Percentiles rank a stretch among this genome's conserved stretches.
These are phyloP conservation scores for Ophiostoma quercus DNA, from an alignment of 2,329 filamentous ascomycete genomes.

Conservation along the genomic window DNA sequence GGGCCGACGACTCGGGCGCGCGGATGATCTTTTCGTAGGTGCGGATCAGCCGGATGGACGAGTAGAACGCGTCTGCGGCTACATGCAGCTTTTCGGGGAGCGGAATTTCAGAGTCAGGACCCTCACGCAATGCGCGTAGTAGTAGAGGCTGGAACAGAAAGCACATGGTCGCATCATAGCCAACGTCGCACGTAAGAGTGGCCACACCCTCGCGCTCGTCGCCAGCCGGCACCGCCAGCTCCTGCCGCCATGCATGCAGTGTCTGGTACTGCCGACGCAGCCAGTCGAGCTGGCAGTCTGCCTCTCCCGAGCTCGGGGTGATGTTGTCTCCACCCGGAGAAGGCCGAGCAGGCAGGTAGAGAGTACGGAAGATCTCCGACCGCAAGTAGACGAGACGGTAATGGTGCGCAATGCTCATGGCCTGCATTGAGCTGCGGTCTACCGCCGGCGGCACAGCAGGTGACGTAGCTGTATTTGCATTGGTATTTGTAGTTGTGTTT, in stretches of 20 bases:
- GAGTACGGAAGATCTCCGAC: constrained; percentile 34
- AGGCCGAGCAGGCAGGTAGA: constrained; percentile 26
- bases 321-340: background rate
- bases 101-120: background rate
- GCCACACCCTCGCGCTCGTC: constrained; percentile 28
- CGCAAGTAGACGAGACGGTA: constrained; percentile 36
- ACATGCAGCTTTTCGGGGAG: constrained; percentile 20
- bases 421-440: constrained; percentile 27
- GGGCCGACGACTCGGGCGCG: constrained; percentile 31
- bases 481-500: background rate
- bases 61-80: constrained; percentile 32
- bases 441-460: constrained; percentile 16
- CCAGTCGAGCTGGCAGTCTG: constrained; percentile 20
- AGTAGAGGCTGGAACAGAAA: constrained; percentile 35
- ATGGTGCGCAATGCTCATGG: constrained; percentile 32
- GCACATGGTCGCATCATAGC: constrained; percentile 33
- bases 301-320: background rate
- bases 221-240: constrained; percentile 22
- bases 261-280: constrained; percentile 24
- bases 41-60: constrained; percentile 31
- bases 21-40: constrained; percentile 33
- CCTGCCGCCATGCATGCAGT: constrained; percentile 24
- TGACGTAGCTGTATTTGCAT: background rate
- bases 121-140: constrained; percentile 20
- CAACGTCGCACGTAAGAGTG: constrained; percentile 33